phyloP scores from a whole-genome alignment of 306 rosid genomes.

The Amphicarpaea edgeworthii region DNA sequence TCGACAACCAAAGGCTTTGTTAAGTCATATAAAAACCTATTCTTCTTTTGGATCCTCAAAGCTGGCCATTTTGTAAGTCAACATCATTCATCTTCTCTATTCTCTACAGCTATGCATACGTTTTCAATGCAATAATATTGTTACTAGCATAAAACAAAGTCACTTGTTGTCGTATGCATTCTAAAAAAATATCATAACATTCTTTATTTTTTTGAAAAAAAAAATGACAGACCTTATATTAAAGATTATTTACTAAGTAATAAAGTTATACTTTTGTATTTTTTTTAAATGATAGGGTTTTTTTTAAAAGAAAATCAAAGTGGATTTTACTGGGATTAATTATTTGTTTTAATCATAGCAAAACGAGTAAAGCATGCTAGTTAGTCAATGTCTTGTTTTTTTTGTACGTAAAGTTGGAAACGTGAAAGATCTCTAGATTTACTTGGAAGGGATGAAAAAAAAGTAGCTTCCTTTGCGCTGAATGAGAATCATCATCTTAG shows the following conservation, averaged over 20 bases:
- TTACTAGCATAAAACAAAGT: background rate
- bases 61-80: constrained; percentile 98
- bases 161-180: constrained; percentile 24
- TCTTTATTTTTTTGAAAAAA: background rate
- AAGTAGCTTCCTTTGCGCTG: background rate
- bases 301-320: background rate
- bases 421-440: background rate
- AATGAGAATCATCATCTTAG: constrained; percentile 13
- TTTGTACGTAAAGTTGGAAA: background rate
- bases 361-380: background rate
- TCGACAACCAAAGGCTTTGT: constrained; percentile 72
- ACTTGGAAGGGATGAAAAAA: background rate
- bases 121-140: constrained; percentile 24
- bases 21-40: constrained; percentile 70
- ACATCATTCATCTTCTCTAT: constrained; percentile 24
- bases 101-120: constrained; percentile 13
- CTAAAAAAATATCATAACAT: background rate
- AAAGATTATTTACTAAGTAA: background rate
- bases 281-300: too few species aligned
- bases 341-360: background rate
- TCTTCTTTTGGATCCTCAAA: constrained; percentile 94
- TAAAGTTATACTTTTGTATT: too few species aligned
- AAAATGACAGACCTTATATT: background rate
- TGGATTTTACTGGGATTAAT: background rate
- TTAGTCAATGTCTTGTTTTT: constrained; percentile 2